A percentile compares a stretch with the other conserved stretches of the same genome.
phyloP scores from a whole-genome alignment of 352 stramenopile genomes.

The Pythium pyrilobum region DNA sequence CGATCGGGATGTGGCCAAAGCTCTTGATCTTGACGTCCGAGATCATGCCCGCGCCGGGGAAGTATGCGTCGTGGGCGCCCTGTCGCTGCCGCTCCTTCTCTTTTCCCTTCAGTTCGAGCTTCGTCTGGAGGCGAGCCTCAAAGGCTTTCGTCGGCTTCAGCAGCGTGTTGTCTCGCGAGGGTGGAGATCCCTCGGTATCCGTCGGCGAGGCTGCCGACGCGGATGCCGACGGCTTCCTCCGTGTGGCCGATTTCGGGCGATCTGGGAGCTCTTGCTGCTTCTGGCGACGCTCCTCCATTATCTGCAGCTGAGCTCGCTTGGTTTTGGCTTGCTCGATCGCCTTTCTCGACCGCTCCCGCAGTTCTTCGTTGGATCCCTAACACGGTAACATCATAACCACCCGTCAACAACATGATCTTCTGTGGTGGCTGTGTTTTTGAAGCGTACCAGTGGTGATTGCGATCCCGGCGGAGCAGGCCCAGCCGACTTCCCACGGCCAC shows the following conservation, averaged over 20 bases:
- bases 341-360: slow-evolving; percentile 42
- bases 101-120: slow-evolving; percentile 37
- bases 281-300: slow-evolving; percentile 29
- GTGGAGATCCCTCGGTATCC: slow-evolving; percentile 5
- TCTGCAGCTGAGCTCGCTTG: slow-evolving; percentile 40
- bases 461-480: neutral
- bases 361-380: slow-evolving; percentile 38
- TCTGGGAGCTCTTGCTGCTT: slow-evolving; percentile 36
- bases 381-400: neutral
- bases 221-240: neutral
- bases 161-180: neutral
- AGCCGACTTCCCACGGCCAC: neutral
- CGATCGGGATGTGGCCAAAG: slow-evolving; percentile 63
- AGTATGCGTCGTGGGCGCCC: slow-evolving; percentile 50
- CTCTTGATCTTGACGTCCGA: slow-evolving; percentile 60
- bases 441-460: slow-evolving; percentile 26
- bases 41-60: slow-evolving; percentile 38
- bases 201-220: slow-evolving; percentile 8
- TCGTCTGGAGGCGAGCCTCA: slow-evolving; percentile 40
- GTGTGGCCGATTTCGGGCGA: slow-evolving; percentile 26
- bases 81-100: slow-evolving; percentile 30
- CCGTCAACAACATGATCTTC: too few species aligned
- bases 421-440: too few species aligned
- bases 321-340: slow-evolving; percentile 54
- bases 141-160: slow-evolving; percentile 39